Conservation (phyloP, 306 rosid species). For the Quercus rubra region DNA sequence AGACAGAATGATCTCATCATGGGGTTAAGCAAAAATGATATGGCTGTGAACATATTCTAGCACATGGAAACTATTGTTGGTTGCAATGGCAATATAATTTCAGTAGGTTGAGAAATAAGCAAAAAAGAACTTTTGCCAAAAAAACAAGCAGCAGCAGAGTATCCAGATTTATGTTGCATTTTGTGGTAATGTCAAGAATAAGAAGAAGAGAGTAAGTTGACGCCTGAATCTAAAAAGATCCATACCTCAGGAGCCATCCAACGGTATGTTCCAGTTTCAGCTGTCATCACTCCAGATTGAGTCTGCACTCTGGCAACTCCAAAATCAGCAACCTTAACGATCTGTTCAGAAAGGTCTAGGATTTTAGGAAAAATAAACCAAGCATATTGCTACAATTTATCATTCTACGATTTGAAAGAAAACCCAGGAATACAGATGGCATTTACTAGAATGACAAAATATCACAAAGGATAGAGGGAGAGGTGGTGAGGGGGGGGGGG, state of each 20-base stretch:
- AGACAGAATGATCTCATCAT: background rate
- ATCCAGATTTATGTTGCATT: constrained; percentile 5
- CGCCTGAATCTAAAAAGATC: constrained; percentile 11
- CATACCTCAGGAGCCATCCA: constrained; percentile 99
- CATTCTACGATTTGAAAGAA: background rate
- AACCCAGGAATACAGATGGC: background rate
- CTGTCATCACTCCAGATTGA: constrained; percentile 98
- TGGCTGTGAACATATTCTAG: background rate
- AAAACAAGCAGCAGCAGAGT: background rate
- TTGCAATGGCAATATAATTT: background rate
- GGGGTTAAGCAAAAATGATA: background rate
- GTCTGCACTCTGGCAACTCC: constrained; percentile 98
- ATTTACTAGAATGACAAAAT: background rate
- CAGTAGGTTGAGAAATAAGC: background rate
- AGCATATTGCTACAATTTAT: constrained; percentile 11
- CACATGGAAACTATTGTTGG: background rate
- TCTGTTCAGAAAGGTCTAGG: constrained; percentile 45
- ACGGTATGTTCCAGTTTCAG: constrained; percentile 99
- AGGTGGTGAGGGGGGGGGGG: no score
- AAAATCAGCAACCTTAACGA: constrained; percentile 98
- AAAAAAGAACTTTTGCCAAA: background rate
- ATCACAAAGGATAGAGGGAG: background rate
- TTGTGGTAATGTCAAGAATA: background rate
- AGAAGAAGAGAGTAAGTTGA: background rate
- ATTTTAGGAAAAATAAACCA: constrained; percentile 21